These are phyloP conservation scores for Suillus fuscotomentosus DNA, from an alignment of 768 basidiomycete genomes.

Conservation along the genomic window DNA sequence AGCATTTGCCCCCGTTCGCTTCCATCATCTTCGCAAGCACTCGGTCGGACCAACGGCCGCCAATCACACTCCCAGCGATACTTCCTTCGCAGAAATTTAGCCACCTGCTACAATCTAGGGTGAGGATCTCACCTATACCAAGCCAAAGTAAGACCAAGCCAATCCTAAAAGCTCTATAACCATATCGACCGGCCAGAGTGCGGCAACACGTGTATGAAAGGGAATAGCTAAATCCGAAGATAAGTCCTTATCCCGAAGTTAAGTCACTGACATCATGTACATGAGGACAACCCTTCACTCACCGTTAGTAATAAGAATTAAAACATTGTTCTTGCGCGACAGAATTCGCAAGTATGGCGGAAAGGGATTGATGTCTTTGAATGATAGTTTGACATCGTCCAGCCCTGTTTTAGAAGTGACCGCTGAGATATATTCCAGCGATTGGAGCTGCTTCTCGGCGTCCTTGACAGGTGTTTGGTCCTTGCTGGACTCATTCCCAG, in stretches of 20 bases:
- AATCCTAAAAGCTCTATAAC: slow-evolving; percentile 64
- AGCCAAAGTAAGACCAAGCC: slow-evolving; percentile 77
- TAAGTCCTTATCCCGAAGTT: slow-evolving; percentile 44
- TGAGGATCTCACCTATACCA: slow-evolving; percentile 54
- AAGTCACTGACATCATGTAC: slow-evolving; percentile 9
- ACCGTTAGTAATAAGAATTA: slow-evolving; percentile 46
- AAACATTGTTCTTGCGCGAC: slow-evolving; percentile 62
- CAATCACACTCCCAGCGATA: slow-evolving; percentile 51
- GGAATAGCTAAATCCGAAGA: slow-evolving; percentile 70
- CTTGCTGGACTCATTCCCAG: slow-evolving; percentile 8
- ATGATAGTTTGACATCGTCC: slow-evolving; percentile 47
- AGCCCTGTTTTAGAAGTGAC: slow-evolving; percentile 15
- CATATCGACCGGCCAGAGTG: slow-evolving; percentile 61
- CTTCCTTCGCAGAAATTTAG: slow-evolving; percentile 32
- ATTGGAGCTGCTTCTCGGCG: slow-evolving; percentile 13
- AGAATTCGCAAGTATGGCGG: slow-evolving; percentile 59
- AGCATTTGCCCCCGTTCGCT: slow-evolving; percentile 43
- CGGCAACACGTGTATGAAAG: slow-evolving; percentile 74
- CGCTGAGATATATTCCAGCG: slow-evolving; percentile 20
- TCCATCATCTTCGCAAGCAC: slow-evolving; percentile 42
- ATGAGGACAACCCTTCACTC: neutral
- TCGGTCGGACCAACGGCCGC: slow-evolving; percentile 59
- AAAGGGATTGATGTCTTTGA: slow-evolving; percentile 73
- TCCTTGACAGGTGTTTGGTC: slow-evolving; percentile 15
- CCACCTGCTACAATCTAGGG: neutral